These are phyloP conservation scores for Hevea brasiliensis DNA, from an alignment of 345 rosid genomes.

Conservation along the genomic window DNA sequence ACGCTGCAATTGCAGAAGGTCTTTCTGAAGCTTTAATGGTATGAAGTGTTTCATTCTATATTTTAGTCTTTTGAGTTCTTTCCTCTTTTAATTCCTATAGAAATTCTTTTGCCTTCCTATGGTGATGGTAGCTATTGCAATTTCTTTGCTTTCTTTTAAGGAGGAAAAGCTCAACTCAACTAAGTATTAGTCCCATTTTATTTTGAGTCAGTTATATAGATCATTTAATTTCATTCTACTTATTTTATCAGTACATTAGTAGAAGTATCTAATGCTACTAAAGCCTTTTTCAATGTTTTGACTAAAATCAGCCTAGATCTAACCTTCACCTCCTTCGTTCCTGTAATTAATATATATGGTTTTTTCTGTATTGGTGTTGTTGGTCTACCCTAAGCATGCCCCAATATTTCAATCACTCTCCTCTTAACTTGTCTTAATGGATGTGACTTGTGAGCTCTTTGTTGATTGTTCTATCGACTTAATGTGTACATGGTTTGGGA, in stretches of 20 bases:
- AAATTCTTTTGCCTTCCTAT: background rate
- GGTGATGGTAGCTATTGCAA: background rate
- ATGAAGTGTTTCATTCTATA: slow-evolving; percentile 14
- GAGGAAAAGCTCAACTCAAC: background rate
- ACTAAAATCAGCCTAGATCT: no score
- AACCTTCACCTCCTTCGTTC: no score
- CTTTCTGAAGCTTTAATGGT: slow-evolving; percentile 98
- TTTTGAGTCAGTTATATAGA: no score
- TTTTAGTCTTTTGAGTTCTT: background rate
- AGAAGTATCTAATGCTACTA: background rate
- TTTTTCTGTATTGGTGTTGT: no score
- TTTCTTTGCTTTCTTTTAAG: background rate
- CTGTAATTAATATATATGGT: background rate
- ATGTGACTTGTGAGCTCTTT: no score
- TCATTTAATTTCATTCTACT: no score
- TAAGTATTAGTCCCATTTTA: background rate
- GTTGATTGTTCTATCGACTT: background rate
- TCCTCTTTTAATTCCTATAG: background rate
- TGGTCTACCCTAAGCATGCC: no score
- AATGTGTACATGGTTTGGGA: background rate
- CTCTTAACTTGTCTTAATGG: no score
- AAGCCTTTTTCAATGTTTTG: background rate
- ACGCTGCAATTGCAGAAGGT: slow-evolving; percentile 97
- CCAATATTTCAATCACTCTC: no score
- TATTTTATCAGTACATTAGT: background rate